Conservation (phyloP, 2,329 filamentous ascomycete species). For the Penicillium sp. region DNA sequence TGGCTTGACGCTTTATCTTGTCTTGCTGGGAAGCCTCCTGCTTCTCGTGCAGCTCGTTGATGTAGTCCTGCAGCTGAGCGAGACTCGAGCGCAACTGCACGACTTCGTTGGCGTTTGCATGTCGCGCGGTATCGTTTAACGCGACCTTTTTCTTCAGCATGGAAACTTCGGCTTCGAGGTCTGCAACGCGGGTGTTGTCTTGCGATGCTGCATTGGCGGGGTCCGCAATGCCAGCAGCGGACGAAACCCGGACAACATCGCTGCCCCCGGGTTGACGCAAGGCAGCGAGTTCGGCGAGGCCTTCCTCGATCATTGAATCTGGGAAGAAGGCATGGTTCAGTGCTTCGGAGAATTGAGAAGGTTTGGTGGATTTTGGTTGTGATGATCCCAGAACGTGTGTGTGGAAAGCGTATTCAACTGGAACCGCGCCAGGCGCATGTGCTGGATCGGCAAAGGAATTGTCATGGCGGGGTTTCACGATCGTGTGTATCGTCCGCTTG, state of each 20-base stretch:
- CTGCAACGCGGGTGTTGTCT: constrained; percentile 29
- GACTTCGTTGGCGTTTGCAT: constrained; percentile 38
- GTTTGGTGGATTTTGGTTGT: constrained; percentile 11
- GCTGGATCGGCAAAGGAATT: constrained; percentile 39
- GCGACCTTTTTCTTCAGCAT: constrained; percentile 41
- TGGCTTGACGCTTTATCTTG: constrained; percentile 36
- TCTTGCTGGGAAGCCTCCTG: constrained; percentile 37
- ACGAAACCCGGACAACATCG: constrained; percentile 18
- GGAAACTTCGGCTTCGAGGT: constrained; percentile 43
- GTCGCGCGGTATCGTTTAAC: constrained; percentile 39
- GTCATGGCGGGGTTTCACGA: constrained; percentile 72
- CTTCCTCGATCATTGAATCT: constrained; percentile 41
- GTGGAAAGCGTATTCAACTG: constrained; percentile 45
- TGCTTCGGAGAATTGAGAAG: constrained; percentile 37
- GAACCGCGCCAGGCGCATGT: constrained; percentile 39
- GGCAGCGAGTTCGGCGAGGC: constrained; percentile 40
- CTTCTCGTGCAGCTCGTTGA: constrained; percentile 42
- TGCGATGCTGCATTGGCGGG: constrained; percentile 25
- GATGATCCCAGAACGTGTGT: constrained; percentile 37
- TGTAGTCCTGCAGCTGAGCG: constrained; percentile 38
- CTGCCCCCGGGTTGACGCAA: constrained; percentile 28
- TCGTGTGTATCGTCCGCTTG: constrained; percentile 57
- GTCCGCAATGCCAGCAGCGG: constrained; percentile 11
- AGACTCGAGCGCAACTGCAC: constrained; percentile 40
- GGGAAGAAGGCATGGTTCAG: constrained; percentile 44